Evolutionary conservation across 805 yeast species (phyloP).

Genomic region (Saturnispora gosingensis): DNA sequence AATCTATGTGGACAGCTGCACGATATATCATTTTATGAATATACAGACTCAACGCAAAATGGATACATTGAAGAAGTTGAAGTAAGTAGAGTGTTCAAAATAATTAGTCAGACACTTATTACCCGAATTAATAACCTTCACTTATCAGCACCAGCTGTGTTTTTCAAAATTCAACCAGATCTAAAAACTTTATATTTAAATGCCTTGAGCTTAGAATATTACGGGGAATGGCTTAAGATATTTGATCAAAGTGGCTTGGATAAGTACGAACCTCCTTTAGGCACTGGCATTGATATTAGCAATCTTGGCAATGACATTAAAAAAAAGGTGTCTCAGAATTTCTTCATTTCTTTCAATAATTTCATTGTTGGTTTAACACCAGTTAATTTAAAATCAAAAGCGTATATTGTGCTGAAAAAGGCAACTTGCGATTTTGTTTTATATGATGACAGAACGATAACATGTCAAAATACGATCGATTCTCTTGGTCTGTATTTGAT

Average conservation of each 20-base stretch:
- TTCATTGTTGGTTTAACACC: constrained; percentile 59
- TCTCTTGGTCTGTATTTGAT: constrained; percentile 45
- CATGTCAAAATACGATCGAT: constrained; percentile 33
- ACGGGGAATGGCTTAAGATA: constrained; percentile 47
- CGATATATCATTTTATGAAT: constrained; percentile 14
- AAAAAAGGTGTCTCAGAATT: constrained; percentile 4
- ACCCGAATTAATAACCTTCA: constrained; percentile 7
- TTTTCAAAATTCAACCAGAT: constrained; percentile 14
- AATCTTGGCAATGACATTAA: not conserved
- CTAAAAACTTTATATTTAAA: constrained; percentile 37
- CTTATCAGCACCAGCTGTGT: constrained; percentile 10
- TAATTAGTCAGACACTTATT: constrained; percentile 4
- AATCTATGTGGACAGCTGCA: constrained; percentile 17
- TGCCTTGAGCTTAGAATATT: constrained; percentile 45
- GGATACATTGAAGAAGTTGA: not conserved
- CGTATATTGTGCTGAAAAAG: constrained; percentile 39
- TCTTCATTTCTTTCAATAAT: constrained; percentile 34
- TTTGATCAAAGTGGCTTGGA: constrained; percentile 25
- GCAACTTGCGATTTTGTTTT: constrained; percentile 45
- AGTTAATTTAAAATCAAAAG: constrained; percentile 45
- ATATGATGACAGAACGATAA: constrained; percentile 18
- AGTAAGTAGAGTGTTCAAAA: constrained; percentile 3
- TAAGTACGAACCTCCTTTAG: constrained; percentile 11
- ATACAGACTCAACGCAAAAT: constrained; percentile 10
- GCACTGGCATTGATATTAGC: constrained; percentile 8